These are phyloP conservation scores for Cryphonectria naterciae DNA, from an alignment of 2,329 filamentous ascomycete genomes.

Conservation along the genomic window DNA sequence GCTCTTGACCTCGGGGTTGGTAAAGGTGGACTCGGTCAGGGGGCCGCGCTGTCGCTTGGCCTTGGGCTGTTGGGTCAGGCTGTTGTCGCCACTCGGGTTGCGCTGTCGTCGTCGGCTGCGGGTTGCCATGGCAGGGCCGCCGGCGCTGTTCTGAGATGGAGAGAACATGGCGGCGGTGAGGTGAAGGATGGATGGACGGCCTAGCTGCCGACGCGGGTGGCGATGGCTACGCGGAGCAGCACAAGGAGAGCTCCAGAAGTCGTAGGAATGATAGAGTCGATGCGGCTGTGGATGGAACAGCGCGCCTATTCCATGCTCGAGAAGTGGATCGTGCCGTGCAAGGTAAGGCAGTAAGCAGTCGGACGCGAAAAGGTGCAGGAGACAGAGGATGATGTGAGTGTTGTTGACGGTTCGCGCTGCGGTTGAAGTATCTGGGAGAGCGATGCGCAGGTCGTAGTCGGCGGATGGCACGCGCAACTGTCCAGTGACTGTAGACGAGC, in stretches of 20 bases:
- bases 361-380: neutral
- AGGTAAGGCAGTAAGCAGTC: neutral
- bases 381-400: neutral
- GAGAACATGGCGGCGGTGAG: constrained; percentile 59
- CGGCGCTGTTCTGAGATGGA: constrained; percentile 51
- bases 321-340: constrained; percentile 8
- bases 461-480: neutral
- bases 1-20: constrained; percentile 50
- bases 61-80: constrained; percentile 60
- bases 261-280: constrained; percentile 12
- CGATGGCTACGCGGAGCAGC: constrained; percentile 14
- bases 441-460: neutral
- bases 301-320: constrained; percentile 27
- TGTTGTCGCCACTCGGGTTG: constrained; percentile 57
- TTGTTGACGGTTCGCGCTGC: neutral
- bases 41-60: constrained; percentile 65
- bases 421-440: neutral
- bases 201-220: constrained; percentile 21
- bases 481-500: neutral
- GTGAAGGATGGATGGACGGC: neutral
- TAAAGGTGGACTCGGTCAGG: constrained; percentile 60
- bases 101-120: constrained; percentile 66
- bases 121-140: constrained; percentile 59
- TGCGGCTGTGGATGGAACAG: constrained; percentile 10
- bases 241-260: neutral